Conservation (phyloP, 2,329 filamentous ascomycete species). For the Waltergamsia citrina region DNA sequence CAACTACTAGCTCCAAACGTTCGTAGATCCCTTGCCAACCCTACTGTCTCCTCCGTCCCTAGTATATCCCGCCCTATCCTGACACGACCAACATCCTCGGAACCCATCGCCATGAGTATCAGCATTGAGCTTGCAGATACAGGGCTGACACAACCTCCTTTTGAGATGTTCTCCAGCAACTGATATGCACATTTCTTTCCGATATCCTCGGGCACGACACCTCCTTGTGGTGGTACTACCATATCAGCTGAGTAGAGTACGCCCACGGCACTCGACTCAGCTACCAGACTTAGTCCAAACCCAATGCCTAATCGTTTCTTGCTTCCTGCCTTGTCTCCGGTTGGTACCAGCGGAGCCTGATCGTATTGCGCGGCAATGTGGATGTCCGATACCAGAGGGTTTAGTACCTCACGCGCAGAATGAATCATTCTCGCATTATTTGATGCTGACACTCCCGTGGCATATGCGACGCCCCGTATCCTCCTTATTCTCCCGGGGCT, state of each 20-base stretch:
- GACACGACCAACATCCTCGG: conserved; percentile 85
- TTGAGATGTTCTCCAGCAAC: conserved; percentile 70
- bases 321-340: conserved; percentile 42
- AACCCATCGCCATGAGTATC: conserved; percentile 94
- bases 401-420: conserved; percentile 76
- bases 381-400: conserved; percentile 77
- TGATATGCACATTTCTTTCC: conserved; percentile 84
- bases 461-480: conserved; percentile 88
- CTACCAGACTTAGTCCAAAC: conserved; percentile 83
- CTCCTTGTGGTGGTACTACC: conserved; percentile 64
- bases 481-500: conserved; percentile 77
- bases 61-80: conserved; percentile 74
- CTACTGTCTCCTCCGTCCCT: conserved; percentile 70
- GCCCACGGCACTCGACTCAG: conserved; percentile 75
- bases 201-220: conserved; percentile 80
- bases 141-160: conserved; percentile 71
- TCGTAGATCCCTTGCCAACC: conserved; percentile 73
- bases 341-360: conserved; percentile 45
- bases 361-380: conserved; percentile 81
- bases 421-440: conserved; percentile 97
- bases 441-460: conserved; percentile 79
- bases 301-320: conserved; percentile 72
- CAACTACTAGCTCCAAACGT: conserved; percentile 87
- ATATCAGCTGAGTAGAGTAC: conserved; percentile 85
- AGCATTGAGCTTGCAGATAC: conserved; percentile 67